Evolutionary conservation across 2,329 filamentous ascomycete genomes (phyloP).

Genomic region (Xylaria sp.): DNA sequence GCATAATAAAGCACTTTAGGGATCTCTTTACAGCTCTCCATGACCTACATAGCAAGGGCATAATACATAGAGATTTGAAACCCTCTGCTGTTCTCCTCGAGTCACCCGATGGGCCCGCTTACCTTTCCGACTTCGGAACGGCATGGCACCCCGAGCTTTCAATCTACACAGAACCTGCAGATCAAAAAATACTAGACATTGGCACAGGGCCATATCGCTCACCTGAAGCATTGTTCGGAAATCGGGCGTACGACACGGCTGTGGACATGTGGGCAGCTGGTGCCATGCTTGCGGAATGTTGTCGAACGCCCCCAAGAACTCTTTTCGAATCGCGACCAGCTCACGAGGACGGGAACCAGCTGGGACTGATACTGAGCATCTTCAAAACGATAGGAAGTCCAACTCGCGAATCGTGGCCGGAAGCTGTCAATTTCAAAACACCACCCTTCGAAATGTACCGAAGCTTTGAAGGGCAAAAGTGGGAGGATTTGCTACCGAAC

Average conservation of each 20-base stretch:
- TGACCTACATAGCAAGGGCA: slow-evolving; percentile 76
- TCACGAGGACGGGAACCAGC: slow-evolving; percentile 86
- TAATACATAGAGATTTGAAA: slow-evolving; percentile 95
- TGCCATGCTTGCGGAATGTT: slow-evolving; percentile 83
- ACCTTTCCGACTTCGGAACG: slow-evolving; percentile 91
- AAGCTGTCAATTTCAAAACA: slow-evolving; percentile 72
- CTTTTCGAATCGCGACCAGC: slow-evolving; percentile 82
- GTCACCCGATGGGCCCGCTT: slow-evolving; percentile 75
- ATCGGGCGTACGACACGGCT: slow-evolving; percentile 74
- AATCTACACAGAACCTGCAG: slow-evolving; percentile 68
- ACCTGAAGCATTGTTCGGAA: slow-evolving; percentile 89
- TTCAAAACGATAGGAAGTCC: slow-evolving; percentile 94
- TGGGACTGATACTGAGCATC: slow-evolving; percentile 90
- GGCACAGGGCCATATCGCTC: slow-evolving; percentile 92
- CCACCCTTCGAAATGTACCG: slow-evolving; percentile 93
- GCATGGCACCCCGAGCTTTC: slow-evolving; percentile 77
- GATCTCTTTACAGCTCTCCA: slow-evolving; percentile 78
- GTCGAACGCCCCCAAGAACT: slow-evolving; percentile 63
- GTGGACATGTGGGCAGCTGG: slow-evolving; percentile 94
- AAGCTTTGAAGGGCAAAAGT: slow-evolving; percentile 73
- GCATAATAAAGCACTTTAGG: slow-evolving; percentile 61
- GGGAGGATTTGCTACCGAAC: slow-evolving; percentile 75
- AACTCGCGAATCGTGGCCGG: slow-evolving; percentile 82
- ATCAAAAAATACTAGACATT: slow-evolving; percentile 87
- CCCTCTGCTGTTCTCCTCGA: slow-evolving; percentile 86